phyloP scores from a whole-genome alignment of 78 protist species.

The Blattamonas nauphoetae region DNA sequence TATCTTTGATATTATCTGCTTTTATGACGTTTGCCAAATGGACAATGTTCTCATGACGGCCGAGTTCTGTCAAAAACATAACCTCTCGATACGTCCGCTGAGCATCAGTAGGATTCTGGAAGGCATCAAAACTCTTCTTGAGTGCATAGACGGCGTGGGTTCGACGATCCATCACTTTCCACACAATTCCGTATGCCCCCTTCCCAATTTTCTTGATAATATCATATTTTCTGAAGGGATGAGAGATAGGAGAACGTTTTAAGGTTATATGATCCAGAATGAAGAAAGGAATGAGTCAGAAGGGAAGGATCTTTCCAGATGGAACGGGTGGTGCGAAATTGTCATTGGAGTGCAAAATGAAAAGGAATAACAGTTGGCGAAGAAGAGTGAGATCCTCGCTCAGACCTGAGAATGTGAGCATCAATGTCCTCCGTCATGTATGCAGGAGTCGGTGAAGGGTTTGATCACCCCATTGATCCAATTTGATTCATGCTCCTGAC shows the following conservation, averaged over 20 bases:
- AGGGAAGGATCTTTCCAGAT: neutral
- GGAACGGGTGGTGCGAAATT: neutral
- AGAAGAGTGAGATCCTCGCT: neutral
- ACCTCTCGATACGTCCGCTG: constrained; percentile 60
- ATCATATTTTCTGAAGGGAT: constrained; percentile 61
- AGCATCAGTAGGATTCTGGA: constrained; percentile 88
- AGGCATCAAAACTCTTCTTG: constrained; percentile 89
- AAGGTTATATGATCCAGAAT: neutral
- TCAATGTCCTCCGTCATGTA: neutral
- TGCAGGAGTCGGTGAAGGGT: too few species aligned
- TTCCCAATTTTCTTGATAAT: constrained; percentile 71
- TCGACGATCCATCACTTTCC: constrained; percentile 75
- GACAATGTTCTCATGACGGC: constrained; percentile 21
- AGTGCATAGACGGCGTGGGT: constrained; percentile 76
- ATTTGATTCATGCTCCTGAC: too few species aligned
- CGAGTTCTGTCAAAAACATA: neutral
- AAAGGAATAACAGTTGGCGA: too few species aligned
- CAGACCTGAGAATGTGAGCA: neutral
- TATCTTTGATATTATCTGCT: constrained; percentile 81
- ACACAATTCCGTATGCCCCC: constrained; percentile 96
- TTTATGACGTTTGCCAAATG: constrained; percentile 25
- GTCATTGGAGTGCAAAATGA: neutral
- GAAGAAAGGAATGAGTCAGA: neutral
- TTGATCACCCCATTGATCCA: too few species aligned
- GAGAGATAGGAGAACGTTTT: neutral